These are phyloP conservation scores for Plenodomus biglobosus DNA, from an alignment of 2,329 filamentous ascomycete genomes.

Conservation along the genomic window DNA sequence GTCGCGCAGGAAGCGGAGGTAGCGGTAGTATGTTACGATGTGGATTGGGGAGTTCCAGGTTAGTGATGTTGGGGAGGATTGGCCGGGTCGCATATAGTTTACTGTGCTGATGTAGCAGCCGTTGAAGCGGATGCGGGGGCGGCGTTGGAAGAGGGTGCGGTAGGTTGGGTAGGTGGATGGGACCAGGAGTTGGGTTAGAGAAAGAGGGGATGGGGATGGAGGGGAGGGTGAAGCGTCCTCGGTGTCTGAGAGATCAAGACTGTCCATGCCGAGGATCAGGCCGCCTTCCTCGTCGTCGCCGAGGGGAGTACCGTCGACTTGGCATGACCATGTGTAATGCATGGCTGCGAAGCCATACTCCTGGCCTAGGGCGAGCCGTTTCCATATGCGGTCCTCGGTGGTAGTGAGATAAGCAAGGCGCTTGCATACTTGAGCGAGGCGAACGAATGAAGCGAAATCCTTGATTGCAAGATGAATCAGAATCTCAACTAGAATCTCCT, in stretches of 20 bases:
- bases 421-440: constrained; percentile 80
- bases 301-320: constrained; percentile 54
- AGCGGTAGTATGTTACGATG: constrained; percentile 97
- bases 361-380: constrained; percentile 66
- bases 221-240: constrained; percentile 15
- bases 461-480: constrained; percentile 68
- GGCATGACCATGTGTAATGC: constrained; percentile 75
- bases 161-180: constrained; percentile 45
- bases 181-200: constrained; percentile 40
- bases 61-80: constrained; percentile 66
- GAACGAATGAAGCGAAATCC: constrained; percentile 76
- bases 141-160: constrained; percentile 73
- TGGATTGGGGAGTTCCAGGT: constrained; percentile 82
- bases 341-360: constrained; percentile 81
- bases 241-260: constrained; percentile 12
- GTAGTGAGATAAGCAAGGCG: constrained; percentile 80
- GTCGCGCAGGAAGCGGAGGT: constrained; percentile 91
- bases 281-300: constrained; percentile 40
- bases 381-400: constrained; percentile 87
- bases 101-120: constrained; percentile 96
- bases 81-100: constrained; percentile 87
- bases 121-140: constrained; percentile 88
- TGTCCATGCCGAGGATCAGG: constrained; percentile 27
- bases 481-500: constrained; percentile 82
- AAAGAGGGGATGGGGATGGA: constrained; percentile 6